phyloP scores from a whole-genome alignment of 2,329 filamentous ascomycete species.

The Alternaria tenuissima region DNA sequence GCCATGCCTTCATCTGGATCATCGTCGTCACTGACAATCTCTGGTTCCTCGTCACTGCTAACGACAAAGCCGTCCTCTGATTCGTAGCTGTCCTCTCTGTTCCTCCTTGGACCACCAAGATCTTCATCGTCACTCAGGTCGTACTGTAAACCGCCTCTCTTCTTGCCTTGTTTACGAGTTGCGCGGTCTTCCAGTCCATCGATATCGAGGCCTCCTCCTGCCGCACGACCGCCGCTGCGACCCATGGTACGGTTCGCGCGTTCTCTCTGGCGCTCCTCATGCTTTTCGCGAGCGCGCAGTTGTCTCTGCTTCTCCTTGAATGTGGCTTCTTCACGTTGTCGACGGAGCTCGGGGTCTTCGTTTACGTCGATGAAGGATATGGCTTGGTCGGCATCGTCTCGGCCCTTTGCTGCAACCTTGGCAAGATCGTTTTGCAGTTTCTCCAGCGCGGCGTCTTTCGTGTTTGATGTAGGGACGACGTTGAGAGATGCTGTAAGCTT shows the following conservation, averaged over 20 bases:
- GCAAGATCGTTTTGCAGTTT: constrained; percentile 73
- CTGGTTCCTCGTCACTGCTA: constrained; percentile 75
- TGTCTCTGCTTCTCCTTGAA: constrained; percentile 75
- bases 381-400: constrained; percentile 57
- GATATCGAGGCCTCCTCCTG: constrained; percentile 67
- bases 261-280: constrained; percentile 70
- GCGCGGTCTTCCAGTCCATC: constrained; percentile 64
- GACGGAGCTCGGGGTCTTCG: constrained; percentile 77
- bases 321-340: constrained; percentile 75
- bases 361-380: constrained; percentile 74
- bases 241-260: constrained; percentile 60
- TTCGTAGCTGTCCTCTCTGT: constrained; percentile 78
- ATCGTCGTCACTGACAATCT: constrained; percentile 67
- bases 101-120: constrained; percentile 69
- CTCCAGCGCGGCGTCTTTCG: constrained; percentile 75
- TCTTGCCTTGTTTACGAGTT: constrained; percentile 36
- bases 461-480: constrained; percentile 71
- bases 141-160: constrained; percentile 52
- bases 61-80: constrained; percentile 82
- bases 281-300: constrained; percentile 71
- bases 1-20: constrained; percentile 58
- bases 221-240: constrained; percentile 61
- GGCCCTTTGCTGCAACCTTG: constrained; percentile 63
- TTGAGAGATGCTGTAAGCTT: constrained; percentile 78
- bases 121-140: constrained; percentile 78